These are phyloP conservation scores for Rhodomyrtus tomentosa DNA, from an alignment of 345 rosid species.

Conservation along the genomic window DNA sequence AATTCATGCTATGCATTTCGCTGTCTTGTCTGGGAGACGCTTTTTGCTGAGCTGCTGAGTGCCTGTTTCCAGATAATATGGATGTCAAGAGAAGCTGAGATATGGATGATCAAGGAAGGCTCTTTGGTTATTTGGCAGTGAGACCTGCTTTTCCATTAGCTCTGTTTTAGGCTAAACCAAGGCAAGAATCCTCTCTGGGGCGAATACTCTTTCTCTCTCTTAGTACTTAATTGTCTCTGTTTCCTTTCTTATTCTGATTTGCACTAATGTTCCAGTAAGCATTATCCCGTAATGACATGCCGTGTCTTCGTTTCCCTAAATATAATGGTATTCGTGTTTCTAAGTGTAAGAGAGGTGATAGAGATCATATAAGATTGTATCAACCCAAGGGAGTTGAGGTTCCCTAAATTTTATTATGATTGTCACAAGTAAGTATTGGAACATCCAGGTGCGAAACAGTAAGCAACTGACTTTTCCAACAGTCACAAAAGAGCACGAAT, in stretches of 20 bases:
- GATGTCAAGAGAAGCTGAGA: neutral
- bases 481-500: neutral
- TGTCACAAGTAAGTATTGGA: neutral
- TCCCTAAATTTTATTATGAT: neutral
- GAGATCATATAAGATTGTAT: neutral
- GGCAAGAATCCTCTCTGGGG: neutral
- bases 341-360: neutral
- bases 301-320: neutral
- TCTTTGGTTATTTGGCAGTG: neutral
- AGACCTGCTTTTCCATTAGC: neutral
- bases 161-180: neutral
- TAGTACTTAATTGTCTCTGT: neutral
- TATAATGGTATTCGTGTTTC: neutral
- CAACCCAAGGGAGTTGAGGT: neutral
- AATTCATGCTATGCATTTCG: neutral
- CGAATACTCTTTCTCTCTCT: neutral
- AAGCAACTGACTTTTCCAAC: neutral
- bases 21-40: neutral
- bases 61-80: neutral
- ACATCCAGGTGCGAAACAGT: neutral
- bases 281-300: neutral
- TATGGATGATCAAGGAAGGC: neutral
- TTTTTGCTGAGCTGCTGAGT: neutral
- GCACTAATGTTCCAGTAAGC: neutral
- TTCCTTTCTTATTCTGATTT: neutral